Evolutionary conservation across 352 stramenopile species (phyloP), one percentile per base, ranked within the genome.

Genomic region (Phytophthora rubi): DNA sequence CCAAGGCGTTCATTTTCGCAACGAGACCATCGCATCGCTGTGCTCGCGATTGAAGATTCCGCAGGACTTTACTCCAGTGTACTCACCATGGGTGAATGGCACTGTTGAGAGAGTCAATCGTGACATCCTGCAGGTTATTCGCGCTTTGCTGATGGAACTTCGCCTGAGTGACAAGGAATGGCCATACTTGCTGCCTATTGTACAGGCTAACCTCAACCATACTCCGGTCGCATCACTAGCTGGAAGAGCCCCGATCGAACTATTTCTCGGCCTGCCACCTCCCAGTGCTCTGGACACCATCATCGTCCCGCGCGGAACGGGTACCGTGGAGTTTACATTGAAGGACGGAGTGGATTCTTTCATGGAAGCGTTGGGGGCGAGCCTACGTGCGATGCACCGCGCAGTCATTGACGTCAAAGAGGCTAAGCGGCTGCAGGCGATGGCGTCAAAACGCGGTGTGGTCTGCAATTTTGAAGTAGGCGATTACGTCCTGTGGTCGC

Each of bases 151-250:
- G 2, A 51, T 76, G 30, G 69, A 72, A 18, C 23, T 60, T 4
- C 39, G 64, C 4, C 12, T 75, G 18, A 49, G 53, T n/a, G 58
- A 54, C 8, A 51, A 42, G 3, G 33, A 60, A 21, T 59, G 53
- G 30, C 6, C 33, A 15, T 53, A 55, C 26, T 18, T 71, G 3
- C 33, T 75, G 15, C 68, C 57, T 18, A 13, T 67, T 28, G 32
- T 76, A 33, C 61, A 64, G 23, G 64, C 33, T 8, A 73, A 70
- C 12, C 55, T 73, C n/a, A 76, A 73, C 18, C 64, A 68, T 18
- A 55, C 57, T 1, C 6, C 57, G 4, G 69, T 76, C 2, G 13
- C 30, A 16, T 69, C 45, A 4, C 61, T 76, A 23, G 61, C 23
- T 23, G 49, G 49, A 18, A 32, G 61, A 12, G 59, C 45, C 16